A percentile compares a stretch with the other conserved stretches of the same genome.
phyloP scores from a whole-genome alignment of 2,329 filamentous ascomycete genomes.

The Calonectria multiphialidica region DNA sequence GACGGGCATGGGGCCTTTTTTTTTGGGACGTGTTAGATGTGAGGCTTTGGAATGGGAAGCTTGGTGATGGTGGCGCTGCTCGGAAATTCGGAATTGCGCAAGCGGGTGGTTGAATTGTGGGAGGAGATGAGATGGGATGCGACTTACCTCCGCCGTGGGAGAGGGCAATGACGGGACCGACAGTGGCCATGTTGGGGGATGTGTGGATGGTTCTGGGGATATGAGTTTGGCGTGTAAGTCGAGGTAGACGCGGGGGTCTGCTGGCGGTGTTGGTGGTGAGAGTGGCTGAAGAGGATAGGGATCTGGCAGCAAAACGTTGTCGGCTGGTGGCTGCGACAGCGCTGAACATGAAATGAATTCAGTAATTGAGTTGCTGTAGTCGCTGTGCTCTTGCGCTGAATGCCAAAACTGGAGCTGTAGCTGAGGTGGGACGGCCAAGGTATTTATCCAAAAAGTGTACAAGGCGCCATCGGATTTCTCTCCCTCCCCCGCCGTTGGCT shows the following conservation, averaged over 20 bases:
- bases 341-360: slow-evolving; percentile 34
- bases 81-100: slow-evolving; percentile 3
- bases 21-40: neutral
- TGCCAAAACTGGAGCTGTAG: neutral
- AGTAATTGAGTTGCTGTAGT: too few relatives aligned
- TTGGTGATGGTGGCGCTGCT: neutral
- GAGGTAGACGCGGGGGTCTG: neutral
- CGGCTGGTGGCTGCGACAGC: slow-evolving; percentile 8
- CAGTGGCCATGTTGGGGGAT: slow-evolving; percentile 49
- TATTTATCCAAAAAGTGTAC: slow-evolving; percentile 22
- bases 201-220: slow-evolving; percentile 13
- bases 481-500: neutral
- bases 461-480: neutral
- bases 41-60: neutral
- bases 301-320: slow-evolving; percentile 21
- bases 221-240: neutral
- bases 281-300: neutral
- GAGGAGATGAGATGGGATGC: neutral
- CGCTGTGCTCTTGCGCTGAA: neutral
- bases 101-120: neutral
- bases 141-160: slow-evolving; percentile 62
- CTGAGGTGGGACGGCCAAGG: slow-evolving; percentile 1
- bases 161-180: slow-evolving; percentile 60
- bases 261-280: neutral
- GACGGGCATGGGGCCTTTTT: slow-evolving; percentile 68